Conservation (phyloP, 352 stramenopile species). For the Pythium apleroticum region DNA sequence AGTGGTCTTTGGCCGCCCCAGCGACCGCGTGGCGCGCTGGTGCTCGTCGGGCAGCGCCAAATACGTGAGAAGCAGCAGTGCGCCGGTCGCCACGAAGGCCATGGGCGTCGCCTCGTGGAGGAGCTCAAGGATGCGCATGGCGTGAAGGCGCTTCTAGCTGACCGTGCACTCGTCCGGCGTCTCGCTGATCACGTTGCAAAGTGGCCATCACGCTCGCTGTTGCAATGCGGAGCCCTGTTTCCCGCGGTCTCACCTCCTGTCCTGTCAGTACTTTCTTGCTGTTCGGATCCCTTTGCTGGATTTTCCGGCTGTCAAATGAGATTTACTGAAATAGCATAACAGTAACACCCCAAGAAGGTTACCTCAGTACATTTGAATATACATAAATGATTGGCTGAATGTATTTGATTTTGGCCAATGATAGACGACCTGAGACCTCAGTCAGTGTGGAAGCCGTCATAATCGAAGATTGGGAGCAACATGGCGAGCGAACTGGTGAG, state of each 20-base stretch:
- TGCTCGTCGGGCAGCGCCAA: slow-evolving; percentile 17
- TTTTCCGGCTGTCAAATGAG: background rate
- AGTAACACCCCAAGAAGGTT: background rate
- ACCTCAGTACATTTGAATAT: background rate
- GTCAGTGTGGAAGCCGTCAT: background rate
- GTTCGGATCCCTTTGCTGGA: background rate
- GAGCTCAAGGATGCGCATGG: background rate
- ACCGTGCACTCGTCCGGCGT: background rate
- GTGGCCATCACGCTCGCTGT: background rate
- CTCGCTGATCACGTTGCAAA: background rate
- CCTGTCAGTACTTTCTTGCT: background rate
- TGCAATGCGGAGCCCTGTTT: background rate
- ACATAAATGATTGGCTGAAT: background rate
- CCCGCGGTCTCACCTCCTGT: background rate
- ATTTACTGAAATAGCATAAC: background rate
- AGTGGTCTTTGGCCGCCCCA: slow-evolving; percentile 5
- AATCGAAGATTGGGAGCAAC: background rate
- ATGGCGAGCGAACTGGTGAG: background rate
- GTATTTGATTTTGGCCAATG: background rate
- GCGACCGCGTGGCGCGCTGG: slow-evolving; percentile 19
- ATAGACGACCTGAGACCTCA: background rate
- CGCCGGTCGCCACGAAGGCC: background rate
- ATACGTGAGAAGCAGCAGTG: background rate
- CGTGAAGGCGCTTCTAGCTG: background rate
- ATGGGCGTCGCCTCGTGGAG: background rate